Base-by-base conservation (phyloP, 768 basidiomycete genomes). In the Rhodotorula diobovata region DNA sequence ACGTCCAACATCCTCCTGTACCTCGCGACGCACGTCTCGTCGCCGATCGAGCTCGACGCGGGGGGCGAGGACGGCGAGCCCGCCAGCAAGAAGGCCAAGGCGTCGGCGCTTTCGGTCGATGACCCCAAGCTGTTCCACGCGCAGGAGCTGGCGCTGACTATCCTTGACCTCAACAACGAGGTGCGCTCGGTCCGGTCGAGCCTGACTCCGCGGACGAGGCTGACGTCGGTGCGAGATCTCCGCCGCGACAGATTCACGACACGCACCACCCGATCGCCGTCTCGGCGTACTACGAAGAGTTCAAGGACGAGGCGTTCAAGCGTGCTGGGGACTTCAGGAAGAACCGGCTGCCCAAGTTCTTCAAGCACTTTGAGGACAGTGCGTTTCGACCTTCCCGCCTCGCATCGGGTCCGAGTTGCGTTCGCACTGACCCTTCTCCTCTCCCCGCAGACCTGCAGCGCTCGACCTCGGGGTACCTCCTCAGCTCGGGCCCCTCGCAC, bases 341-440 rank as follows among this genome's bases (percentile, higher is more conserved):
- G 57, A 64, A 63, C 34, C 80, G 83, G 30, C 72, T 83, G 41
- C 83, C 83, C 45, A 83, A 83, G 71, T 84, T 81, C 77, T 72
- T 84, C 63, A 65, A 68, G 43, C 80, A 83, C 72, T 83, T 84
- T 62, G 76, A 82, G 43, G 57, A 57, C 63, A 72, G 48, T 50
- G 48, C 48, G 48, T 50, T 28, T 50, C 25, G 11, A 11, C 5
- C 46, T 21, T 48, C 48, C 23, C 5, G 23, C 46, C 3, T 23
- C 23, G 25, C 9, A 7, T 25, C 1, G 11, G 23, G 8, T 10
- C 15, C 20, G 8, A 25, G 23, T 23, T 9, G 23, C 48, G 25
- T 28, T 1, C 21, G 7, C 14, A 12, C 48, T 50, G 25, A 50
- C 11, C 48, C 48, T 10, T 25, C 25, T 50, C 2, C 11, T 7